Conservation (phyloP, 306 rosid species). For the Cucurbita argyrosperma region DNA sequence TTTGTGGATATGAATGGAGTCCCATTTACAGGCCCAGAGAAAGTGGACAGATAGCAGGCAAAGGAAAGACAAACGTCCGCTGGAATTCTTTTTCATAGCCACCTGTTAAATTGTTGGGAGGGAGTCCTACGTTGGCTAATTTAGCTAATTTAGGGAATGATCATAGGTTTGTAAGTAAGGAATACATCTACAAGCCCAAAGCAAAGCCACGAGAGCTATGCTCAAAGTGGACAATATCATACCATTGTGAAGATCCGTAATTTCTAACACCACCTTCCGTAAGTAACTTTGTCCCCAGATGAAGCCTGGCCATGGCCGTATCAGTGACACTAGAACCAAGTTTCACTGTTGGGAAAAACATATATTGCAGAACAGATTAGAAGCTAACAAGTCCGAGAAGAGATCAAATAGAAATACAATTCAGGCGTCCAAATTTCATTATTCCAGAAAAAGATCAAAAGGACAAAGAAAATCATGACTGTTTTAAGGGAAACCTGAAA, state of each 20-base stretch:
- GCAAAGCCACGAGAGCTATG: no score
- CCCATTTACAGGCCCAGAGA: conserved; percentile 55
- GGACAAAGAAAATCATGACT: background rate
- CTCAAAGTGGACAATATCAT: no score
- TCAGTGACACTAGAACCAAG: conserved; percentile 34
- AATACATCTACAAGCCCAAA: no score
- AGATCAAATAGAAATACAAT: background rate
- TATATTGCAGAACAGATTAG: background rate
- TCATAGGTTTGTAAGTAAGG: no score
- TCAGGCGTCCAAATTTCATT: background rate
- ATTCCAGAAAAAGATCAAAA: background rate
- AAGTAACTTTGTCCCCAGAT: conserved; percentile 45
- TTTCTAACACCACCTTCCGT: conserved; percentile 33
- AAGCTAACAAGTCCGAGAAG: background rate
- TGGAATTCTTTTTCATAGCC: no score
- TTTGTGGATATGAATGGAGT: conserved; percentile 40
- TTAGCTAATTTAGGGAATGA: no score
- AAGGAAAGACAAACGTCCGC: background rate
- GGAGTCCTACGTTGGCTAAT: no score
- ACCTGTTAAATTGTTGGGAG: no score
- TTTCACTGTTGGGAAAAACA: background rate
- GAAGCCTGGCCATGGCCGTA: conserved; percentile 58
- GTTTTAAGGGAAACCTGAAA: background rate
- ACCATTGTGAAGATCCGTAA: no score
- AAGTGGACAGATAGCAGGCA: conserved; percentile 40